These are phyloP conservation scores for Pestalotiopsis sp. DNA, from an alignment of 2,329 filamentous ascomycete genomes.

Conservation along the genomic window DNA sequence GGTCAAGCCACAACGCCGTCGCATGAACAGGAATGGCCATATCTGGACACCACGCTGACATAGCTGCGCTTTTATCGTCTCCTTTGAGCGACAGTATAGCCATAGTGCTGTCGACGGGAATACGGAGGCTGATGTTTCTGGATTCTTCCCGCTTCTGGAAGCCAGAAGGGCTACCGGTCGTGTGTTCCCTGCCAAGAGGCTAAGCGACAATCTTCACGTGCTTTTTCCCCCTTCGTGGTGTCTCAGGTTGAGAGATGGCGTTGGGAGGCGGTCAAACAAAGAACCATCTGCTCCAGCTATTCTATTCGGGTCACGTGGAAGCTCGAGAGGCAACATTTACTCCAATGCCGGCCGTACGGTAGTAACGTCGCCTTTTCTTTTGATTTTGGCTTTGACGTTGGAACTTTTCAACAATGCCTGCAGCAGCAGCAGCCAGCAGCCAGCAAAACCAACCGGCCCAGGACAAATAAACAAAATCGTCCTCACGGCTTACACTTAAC, in stretches of 20 bases:
- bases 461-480: background rate
- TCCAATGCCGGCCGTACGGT: background rate
- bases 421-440: background rate
- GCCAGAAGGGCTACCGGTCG: background rate
- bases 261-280: background rate
- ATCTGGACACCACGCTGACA: background rate
- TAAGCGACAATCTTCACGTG: background rate
- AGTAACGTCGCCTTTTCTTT: background rate
- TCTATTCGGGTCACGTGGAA: background rate
- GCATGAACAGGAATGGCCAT: background rate
- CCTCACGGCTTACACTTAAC: background rate
- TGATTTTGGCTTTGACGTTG: background rate
- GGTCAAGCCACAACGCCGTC: background rate
- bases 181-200: background rate
- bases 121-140: background rate
- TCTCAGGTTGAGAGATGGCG: background rate
- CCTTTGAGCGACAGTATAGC: background rate
- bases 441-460: background rate
- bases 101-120: background rate
- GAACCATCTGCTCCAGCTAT: background rate
- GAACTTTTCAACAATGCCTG: background rate
- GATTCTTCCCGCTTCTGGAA: background rate
- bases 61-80: background rate
- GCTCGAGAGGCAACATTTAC: background rate
- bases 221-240: background rate